phyloP scores from a whole-genome alignment of 140 eudicot species.

The Flaveria floridana region DNA sequence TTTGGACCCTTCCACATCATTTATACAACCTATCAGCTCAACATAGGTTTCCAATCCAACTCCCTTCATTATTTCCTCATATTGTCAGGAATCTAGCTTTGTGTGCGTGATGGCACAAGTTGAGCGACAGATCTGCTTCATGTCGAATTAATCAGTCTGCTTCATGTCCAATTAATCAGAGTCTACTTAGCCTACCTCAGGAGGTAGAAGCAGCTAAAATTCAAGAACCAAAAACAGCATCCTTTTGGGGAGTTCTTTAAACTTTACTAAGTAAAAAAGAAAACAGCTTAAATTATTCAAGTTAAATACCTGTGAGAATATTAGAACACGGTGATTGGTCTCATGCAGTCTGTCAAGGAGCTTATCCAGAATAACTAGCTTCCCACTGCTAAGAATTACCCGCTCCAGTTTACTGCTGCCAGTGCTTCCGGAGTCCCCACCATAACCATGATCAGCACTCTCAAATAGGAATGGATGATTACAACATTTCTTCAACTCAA shows the following conservation, averaged over 20 bases:
- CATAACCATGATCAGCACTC: constrained; percentile 99
- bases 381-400: constrained; percentile 90
- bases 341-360: constrained; percentile 83
- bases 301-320: constrained; percentile 82
- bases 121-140: not conserved
- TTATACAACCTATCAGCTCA: not conserved
- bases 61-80: constrained; percentile 2
- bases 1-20: not conserved
- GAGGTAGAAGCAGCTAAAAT: not conserved
- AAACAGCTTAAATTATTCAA: not conserved
- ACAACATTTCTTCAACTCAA: constrained; percentile 98
- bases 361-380: constrained; percentile 90
- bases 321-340: constrained; percentile 94
- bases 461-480: constrained; percentile 96
- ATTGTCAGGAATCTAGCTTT: constrained; percentile 13
- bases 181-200: constrained; percentile 14
- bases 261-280: not conserved
- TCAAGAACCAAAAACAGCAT: not conserved
- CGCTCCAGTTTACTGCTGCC: constrained; percentile 93
- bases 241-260: not conserved
- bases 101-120: constrained; percentile 13
- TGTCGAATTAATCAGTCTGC: constrained; percentile 2
- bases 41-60: not conserved
- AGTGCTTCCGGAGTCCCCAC: constrained; percentile 74
- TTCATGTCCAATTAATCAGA: not conserved